These are phyloP conservation scores for Circinella minor DNA, from an alignment of 371 early-diverging fungal genomes.

Conservation along the genomic window DNA sequence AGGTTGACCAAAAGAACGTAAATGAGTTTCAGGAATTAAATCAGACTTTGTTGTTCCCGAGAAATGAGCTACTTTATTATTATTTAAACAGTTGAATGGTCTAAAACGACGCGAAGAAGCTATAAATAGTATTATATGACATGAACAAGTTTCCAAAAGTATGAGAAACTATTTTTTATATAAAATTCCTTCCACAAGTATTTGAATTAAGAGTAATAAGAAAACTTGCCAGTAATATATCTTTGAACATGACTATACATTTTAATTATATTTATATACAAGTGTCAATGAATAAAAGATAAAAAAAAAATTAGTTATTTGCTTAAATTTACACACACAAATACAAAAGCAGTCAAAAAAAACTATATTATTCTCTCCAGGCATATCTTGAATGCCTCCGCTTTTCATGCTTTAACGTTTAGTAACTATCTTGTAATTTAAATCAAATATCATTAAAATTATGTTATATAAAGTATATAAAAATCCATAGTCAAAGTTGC, in stretches of 20 bases:
- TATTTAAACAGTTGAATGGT: neutral
- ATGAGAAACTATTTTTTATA: neutral
- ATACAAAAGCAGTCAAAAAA: too few species aligned
- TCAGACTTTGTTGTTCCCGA: constrained; percentile 19
- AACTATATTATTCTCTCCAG: too few species aligned
- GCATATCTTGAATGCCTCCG: too few species aligned
- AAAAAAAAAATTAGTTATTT: too few species aligned
- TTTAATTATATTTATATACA: neutral
- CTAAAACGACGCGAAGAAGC: constrained; percentile 3
- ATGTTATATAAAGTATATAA: too few species aligned
- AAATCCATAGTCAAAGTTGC: too few species aligned
- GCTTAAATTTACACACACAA: too few species aligned
- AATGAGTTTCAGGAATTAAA: constrained; percentile 41
- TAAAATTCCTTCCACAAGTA: too few species aligned
- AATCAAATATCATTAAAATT: too few species aligned
- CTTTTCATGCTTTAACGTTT: too few species aligned
- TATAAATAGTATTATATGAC: neutral
- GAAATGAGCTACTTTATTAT: constrained; percentile 12
- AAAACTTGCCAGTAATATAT: constrained; percentile 4
- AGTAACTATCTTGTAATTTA: too few species aligned
- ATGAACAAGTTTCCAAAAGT: neutral
- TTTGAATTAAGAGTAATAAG: neutral
- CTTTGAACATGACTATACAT: constrained; percentile 9
- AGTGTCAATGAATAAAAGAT: too few species aligned
- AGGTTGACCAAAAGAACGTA: constrained; percentile 77